Percentiles rank a stretch among this genome's conserved stretches.
These are phyloP conservation scores for Tuber borchii DNA, from an alignment of 495 filamentous ascomycete genomes.

Conservation along the genomic window DNA sequence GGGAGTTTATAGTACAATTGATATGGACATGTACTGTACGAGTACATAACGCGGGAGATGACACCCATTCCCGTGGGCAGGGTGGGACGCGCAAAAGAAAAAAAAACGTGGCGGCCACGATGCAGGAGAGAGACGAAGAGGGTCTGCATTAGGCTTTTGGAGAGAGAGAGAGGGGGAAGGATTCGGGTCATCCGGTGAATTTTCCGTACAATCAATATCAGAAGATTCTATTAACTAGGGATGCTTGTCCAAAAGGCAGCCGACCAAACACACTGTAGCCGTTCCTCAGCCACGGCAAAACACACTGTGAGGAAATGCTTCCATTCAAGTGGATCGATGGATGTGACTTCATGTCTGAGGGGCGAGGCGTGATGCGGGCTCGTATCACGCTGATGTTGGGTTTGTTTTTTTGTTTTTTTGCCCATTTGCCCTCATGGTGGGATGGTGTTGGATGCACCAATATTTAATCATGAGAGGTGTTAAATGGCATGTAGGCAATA, in stretches of 20 bases:
- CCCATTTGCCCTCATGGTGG: neutral
- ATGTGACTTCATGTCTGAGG: neutral
- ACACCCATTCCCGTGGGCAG: neutral
- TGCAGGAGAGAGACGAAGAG: neutral
- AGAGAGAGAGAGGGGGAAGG: neutral
- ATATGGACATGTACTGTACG: neutral
- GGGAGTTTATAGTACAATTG: neutral
- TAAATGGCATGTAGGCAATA: neutral
- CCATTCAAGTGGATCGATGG: neutral
- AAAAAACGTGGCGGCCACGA: conserved; percentile 1
- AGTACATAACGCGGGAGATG: neutral
- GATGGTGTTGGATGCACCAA: neutral
- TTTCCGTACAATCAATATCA: neutral
- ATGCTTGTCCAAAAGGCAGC: neutral
- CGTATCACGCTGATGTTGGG: neutral
- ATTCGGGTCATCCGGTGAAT: conserved; percentile 3
- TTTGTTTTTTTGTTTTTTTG: neutral
- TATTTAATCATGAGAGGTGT: neutral
- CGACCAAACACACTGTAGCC: neutral
- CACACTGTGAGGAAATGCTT: neutral
- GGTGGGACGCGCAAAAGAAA: neutral
- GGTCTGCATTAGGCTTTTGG: neutral
- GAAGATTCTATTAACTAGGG: neutral
- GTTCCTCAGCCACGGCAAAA: neutral
- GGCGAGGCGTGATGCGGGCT: neutral